Conservation (phyloP, 176 grass and related monocot genomes). For the Oropetium thomaeum region DNA sequence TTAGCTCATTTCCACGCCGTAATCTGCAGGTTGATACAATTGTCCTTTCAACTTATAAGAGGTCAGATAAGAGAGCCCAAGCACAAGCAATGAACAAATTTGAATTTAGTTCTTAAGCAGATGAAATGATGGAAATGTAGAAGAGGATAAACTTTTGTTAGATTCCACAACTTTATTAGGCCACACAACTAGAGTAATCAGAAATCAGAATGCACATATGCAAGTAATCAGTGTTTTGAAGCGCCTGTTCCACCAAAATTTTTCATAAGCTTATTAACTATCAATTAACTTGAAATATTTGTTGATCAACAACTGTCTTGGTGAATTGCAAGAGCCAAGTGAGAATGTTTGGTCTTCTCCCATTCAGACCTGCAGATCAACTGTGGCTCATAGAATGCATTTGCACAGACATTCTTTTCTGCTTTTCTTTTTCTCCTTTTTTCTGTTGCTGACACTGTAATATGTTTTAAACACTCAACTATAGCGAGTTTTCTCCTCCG, state of each 20-base stretch:
- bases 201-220: not conserved
- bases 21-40: not conserved
- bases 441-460: conserved; percentile 17
- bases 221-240: not conserved
- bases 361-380: conserved; percentile 14
- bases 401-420: conserved; percentile 28
- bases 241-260: not conserved
- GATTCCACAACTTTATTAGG: not conserved
- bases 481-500: conserved; percentile 24
- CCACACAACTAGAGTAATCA: not conserved
- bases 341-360: not conserved
- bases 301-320: not conserved
- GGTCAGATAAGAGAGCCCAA: not conserved
- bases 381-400: not conserved
- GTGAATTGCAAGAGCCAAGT: not conserved
- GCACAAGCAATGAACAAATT: not conserved
- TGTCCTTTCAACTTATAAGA: conserved; percentile 6
- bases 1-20: not conserved
- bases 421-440: not conserved
- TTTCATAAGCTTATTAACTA: not conserved
- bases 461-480: conserved; percentile 27
- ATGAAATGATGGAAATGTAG: not conserved
- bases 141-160: not conserved
- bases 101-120: not conserved
- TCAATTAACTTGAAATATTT: not conserved